Base-by-base conservation (phyloP, 345 rosid genomes). In the Aquilaria yunnanensis region DNA sequence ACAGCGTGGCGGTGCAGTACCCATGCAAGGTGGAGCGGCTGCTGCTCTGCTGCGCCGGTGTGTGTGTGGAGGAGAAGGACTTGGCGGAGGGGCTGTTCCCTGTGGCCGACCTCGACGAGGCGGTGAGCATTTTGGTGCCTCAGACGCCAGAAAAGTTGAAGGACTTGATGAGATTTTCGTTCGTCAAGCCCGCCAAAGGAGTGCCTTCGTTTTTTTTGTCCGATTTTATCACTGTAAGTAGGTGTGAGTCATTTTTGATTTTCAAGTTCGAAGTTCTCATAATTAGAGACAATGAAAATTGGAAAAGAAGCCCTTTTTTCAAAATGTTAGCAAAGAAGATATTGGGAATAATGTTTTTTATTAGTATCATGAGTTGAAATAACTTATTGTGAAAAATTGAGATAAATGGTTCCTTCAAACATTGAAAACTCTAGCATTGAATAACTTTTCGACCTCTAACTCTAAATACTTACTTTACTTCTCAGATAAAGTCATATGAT, bases 51-150 rank as follows among this genome's bases (percentile, higher is more conserved):
- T 67, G 70, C 51, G 58, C 75, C 0, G 75, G 75, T 16, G 67
- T 71, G 29, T 47, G 63, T 13, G 50, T 65, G 75, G 75, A 71
- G 67, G 67, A 66, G 41, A 34, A 59, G 54, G 75, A 72, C 56
- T 56, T 62, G 62, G 67, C 41, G n/a, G 67, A 66, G 51, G 71
- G 67, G 14, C 29, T 66, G 67, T 57, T 62, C 6, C 30, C 33
- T 41, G 61, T 67, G 47, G 32, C 13, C 45, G 66, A 41, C 31
- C 14, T 54, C 32, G 75, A 72, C 6, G 75, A 66, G 34, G 75
- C 75, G 2, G 59, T 10, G 46, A 62, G 61, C 33, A 14, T 66
- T 9, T 56, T 72, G 54, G 57, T 72, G 14, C 75, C 75, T 31
- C 70, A 14, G 49, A 54, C 75, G 16, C 67, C 66, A 0, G 71